phyloP scores from a whole-genome alignment of 345 rosid genomes.

The Microcos paniculata region DNA sequence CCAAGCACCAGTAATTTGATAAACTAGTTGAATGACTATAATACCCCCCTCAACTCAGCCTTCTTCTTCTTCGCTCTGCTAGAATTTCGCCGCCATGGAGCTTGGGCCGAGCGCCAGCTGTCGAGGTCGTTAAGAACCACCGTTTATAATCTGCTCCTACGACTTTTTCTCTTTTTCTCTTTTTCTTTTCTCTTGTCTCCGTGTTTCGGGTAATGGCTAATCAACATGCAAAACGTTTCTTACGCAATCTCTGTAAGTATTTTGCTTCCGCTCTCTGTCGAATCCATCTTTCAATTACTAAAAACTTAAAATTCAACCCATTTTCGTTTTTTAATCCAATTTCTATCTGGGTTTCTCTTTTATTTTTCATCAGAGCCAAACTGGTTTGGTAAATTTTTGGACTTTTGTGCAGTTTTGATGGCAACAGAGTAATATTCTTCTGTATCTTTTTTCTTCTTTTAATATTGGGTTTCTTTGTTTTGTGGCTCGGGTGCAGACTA shows the following conservation, averaged over 20 bases:
- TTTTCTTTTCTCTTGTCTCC: neutral
- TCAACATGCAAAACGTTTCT: neutral
- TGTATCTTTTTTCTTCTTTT: too few relatives aligned
- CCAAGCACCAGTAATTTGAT: neutral
- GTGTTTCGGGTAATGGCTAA: neutral
- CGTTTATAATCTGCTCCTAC: neutral
- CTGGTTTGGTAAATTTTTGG: neutral
- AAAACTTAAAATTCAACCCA: neutral
- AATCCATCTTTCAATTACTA: neutral
- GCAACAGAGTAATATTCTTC: neutral
- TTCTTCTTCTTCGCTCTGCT: neutral
- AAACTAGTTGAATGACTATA: neutral
- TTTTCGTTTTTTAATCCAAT: neutral
- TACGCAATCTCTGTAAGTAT: neutral
- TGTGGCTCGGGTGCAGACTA: conserved; percentile 21
- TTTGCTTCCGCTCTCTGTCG: neutral
- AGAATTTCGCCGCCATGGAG: neutral
- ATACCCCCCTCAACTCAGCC: neutral
- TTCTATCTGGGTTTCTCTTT: neutral
- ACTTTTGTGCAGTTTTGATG: neutral
- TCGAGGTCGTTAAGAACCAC: neutral
- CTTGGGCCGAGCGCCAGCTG: neutral
- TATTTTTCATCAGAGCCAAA: neutral
- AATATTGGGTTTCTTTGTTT: neutral
- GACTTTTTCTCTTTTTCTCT: neutral